Conservation (phyloP, 768 basidiomycete genomes). For the Brasilioporus rufonigricans region DNA sequence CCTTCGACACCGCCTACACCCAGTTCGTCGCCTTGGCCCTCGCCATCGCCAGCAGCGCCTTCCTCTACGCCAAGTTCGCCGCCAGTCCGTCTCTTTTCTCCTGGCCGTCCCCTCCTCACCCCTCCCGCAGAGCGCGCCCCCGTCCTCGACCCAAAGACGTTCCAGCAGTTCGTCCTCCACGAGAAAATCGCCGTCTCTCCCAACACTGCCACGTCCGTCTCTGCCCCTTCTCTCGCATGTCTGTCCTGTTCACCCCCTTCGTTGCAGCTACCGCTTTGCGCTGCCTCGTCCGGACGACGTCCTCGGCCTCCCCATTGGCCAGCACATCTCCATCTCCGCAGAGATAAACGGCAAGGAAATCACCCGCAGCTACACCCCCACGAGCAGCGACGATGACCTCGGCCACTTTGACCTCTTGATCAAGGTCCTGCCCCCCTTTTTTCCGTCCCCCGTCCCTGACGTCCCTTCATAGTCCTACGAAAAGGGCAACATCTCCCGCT, state of each 20-base stretch:
- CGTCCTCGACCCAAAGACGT: slow-evolving; percentile 68
- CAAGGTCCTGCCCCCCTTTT: slow-evolving; percentile 56
- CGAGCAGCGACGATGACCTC: slow-evolving; percentile 86
- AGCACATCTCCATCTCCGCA: slow-evolving; percentile 91
- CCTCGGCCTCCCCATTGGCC: slow-evolving; percentile 93
- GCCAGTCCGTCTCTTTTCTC: slow-evolving; percentile 36
- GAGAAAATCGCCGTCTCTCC: slow-evolving; percentile 85
- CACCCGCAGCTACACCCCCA: slow-evolving; percentile 92
- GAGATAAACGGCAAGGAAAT: slow-evolving; percentile 90
- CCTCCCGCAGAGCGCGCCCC: slow-evolving; percentile 56
- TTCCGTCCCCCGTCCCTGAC: not conserved
- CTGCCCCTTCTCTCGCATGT: not conserved
- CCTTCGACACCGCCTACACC: slow-evolving; percentile 22
- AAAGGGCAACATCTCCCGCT: slow-evolving; percentile 93
- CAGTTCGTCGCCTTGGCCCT: slow-evolving; percentile 54
- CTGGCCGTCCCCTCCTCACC: not conserved
- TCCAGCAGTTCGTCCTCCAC: slow-evolving; percentile 78
- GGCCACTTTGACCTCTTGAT: slow-evolving; percentile 96
- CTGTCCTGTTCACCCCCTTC: not conserved
- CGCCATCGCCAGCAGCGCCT: slow-evolving; percentile 45
- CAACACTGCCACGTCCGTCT: slow-evolving; percentile 88
- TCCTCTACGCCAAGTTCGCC: slow-evolving; percentile 53
- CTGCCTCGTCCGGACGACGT: slow-evolving; percentile 71
- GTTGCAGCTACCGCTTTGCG: slow-evolving; percentile 82
- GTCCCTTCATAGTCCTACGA: slow-evolving; percentile 73